Evolutionary conservation across 768 basidiomycete species (phyloP).

Genomic region (Neoboletus magnificus): DNA sequence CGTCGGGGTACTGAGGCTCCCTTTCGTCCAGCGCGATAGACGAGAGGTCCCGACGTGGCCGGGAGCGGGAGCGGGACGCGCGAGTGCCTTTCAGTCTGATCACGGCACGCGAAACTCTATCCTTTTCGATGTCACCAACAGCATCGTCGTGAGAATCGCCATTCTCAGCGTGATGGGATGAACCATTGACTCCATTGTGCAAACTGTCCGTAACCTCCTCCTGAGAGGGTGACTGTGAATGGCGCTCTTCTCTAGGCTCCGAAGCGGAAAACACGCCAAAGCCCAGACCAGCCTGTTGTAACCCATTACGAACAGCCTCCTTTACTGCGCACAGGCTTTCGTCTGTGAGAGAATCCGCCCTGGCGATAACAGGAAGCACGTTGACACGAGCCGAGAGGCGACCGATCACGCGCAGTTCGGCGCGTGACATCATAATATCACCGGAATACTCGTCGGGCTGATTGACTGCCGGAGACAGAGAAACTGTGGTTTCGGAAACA

Average conservation of each 20-base stretch:
- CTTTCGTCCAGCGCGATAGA: slow-evolving; percentile 55
- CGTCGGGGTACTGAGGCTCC: slow-evolving; percentile 55
- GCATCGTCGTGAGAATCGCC: slow-evolving; percentile 23
- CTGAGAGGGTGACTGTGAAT: slow-evolving; percentile 11
- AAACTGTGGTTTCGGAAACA: slow-evolving; percentile 66
- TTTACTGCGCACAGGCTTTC: slow-evolving; percentile 69
- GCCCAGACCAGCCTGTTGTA: slow-evolving; percentile 63
- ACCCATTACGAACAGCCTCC: slow-evolving; percentile 64
- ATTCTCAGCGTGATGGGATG: slow-evolving; percentile 30
- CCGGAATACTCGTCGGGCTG: slow-evolving; percentile 48
- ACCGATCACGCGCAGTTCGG: slow-evolving; percentile 75
- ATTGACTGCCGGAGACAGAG: slow-evolving; percentile 45
- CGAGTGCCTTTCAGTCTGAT: slow-evolving; percentile 59
- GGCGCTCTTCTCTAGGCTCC: slow-evolving; percentile 21
- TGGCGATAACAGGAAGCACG: slow-evolving; percentile 78
- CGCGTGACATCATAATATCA: slow-evolving; percentile 65
- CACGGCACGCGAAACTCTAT: slow-evolving; percentile 64
- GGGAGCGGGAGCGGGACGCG: slow-evolving; percentile 61
- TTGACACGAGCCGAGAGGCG: slow-evolving; percentile 73
- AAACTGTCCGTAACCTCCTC: slow-evolving; percentile 14
- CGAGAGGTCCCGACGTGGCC: slow-evolving; percentile 68
- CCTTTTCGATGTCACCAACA: slow-evolving; percentile 46
- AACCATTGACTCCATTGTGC: slow-evolving; percentile 29
- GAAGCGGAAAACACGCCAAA: slow-evolving; percentile 71
- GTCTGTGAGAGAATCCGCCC: slow-evolving; percentile 80